Percentiles rank a stretch among this genome's conserved stretches.
Evolutionary conservation across 352 stramenopile species (phyloP).

Genomic region (Plasmopara halstedii): DNA sequence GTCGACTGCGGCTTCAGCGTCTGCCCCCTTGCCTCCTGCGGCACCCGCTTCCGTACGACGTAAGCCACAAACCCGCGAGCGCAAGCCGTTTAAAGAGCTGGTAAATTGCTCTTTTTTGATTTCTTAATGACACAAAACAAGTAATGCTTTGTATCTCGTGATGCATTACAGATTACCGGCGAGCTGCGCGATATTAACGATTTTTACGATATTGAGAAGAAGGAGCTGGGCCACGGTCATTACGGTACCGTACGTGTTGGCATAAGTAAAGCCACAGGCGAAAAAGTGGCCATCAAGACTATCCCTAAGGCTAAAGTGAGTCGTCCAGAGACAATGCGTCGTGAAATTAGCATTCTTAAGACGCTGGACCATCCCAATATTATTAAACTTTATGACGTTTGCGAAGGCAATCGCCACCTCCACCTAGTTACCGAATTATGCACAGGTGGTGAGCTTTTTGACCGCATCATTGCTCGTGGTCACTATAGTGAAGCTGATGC

Average conservation of each 20-base stretch:
- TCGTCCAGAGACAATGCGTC: slow-evolving; percentile 90
- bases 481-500: slow-evolving; percentile 98
- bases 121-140: background rate
- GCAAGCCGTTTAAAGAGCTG: slow-evolving; percentile 66
- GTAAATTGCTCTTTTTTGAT: slow-evolving; percentile 27
- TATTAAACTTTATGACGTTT: slow-evolving; percentile 96
- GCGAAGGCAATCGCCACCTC: slow-evolving; percentile 95
- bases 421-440: slow-evolving; percentile 97
- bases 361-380: slow-evolving; percentile 95
- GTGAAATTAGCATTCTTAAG: slow-evolving; percentile 89
- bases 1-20: slow-evolving; percentile 8
- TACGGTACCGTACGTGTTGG: slow-evolving; percentile 97
- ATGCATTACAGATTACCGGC: slow-evolving; percentile 58
- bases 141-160: background rate
- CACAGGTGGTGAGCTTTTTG: slow-evolving; percentile 95
- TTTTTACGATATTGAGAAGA: slow-evolving; percentile 85
- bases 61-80: slow-evolving; percentile 42
- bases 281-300: slow-evolving; percentile 98
- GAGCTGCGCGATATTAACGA: slow-evolving; percentile 77
- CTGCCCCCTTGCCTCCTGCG: slow-evolving; percentile 18
- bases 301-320: slow-evolving; percentile 96
- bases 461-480: slow-evolving; percentile 84
- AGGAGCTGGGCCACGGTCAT: slow-evolving; percentile 87
- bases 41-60: slow-evolving; percentile 17
- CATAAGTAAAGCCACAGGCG: slow-evolving; percentile 87